Evolutionary conservation across 1,284 basidiomycete species (phyloP), one percentile per base, ranked within the genome.

Genomic region (Cryptococcus depauperatus): DNA sequence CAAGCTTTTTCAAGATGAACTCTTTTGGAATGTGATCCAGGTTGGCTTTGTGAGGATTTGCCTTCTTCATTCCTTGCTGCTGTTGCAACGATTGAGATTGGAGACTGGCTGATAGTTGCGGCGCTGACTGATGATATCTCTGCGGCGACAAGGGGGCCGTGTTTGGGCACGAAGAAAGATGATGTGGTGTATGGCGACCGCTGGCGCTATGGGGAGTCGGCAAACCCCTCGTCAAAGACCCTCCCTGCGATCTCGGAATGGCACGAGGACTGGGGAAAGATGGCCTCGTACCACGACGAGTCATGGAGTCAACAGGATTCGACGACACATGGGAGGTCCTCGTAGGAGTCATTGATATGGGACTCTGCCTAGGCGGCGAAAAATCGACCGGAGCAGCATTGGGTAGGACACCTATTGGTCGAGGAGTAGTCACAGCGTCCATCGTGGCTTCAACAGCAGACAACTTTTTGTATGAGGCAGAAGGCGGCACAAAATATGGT

Each of bases 1-100:
- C 54, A 22, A 71, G 49, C 26, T 59, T 58, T 46, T 60, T 52
- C 33, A 68, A 39, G 8, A 67, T 59, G 41, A 62, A 70, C 10
- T 52, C 59, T 18, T 55, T 52, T 0, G 63, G 58, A 8, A 65
- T 58, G 13, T 56, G 54, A 25, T 55, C 48, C 23, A 60, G 29
- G 26, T 49, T 54, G 22, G 52, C 50, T 35, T 52, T 44, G 29
- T 50, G 44, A 8, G 48, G 35, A 37, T 41, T 44, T 25, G 37
- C 21, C 8, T n/a, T 37, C n/a, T 13, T 8, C 35, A 26, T 5
- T 25, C 21, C 2, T 29, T 29, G n/a, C 14, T 18, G 5, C 21
- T 13, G 23, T n/a, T 23, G 29, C 8, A n/a, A 7, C 14, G 34
- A 22, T 18, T 6, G 13, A 27, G 26, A 3, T 30, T 26, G 19